phyloP scores from a whole-genome alignment of 1,284 basidiomycete genomes.

The Sporisorium sorghi region DNA sequence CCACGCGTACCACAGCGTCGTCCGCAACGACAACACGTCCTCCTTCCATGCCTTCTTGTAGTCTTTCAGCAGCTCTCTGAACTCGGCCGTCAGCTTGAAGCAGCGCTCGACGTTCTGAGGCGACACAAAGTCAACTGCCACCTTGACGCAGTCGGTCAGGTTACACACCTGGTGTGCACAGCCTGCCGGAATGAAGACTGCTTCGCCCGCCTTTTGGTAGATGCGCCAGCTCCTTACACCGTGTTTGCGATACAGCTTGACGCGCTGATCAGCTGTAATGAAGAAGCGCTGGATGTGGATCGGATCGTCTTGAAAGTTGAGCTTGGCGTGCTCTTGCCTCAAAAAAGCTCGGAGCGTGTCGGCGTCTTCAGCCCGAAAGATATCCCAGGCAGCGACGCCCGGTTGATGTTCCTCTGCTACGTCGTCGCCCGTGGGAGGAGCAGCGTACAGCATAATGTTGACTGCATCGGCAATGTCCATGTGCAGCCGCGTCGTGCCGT shows the following conservation, averaged over 20 bases:
- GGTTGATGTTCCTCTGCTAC: constrained; percentile 66
- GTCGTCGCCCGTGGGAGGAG: constrained; percentile 29
- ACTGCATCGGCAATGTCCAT: constrained; percentile 97
- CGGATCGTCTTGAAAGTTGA: constrained; percentile 76
- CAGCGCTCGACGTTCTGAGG: constrained; percentile 89
- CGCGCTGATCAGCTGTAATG: constrained; percentile 78
- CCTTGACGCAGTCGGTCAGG: constrained; percentile 90
- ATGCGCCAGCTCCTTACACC: constrained; percentile 83
- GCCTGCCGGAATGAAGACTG: constrained; percentile 93
- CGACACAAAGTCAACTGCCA: constrained; percentile 95
- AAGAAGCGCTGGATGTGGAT: constrained; percentile 92
- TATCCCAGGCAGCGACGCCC: constrained; percentile 91
- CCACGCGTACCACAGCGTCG: constrained; percentile 90
- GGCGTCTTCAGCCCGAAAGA: constrained; percentile 86
- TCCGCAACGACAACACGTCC: constrained; percentile 89
- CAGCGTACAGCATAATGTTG: constrained; percentile 77
- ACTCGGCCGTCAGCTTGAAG: constrained; percentile 85
- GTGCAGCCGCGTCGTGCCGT: constrained; percentile 86
- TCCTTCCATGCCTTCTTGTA: constrained; percentile 85
- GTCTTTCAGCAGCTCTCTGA: constrained; percentile 83
- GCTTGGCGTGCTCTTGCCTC: constrained; percentile 70
- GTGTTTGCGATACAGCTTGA: constrained; percentile 77
- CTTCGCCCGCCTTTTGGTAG: constrained; percentile 91
- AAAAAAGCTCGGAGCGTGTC: constrained; percentile 81
- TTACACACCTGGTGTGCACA: constrained; percentile 93